phyloP scores from a whole-genome alignment of 331 rosid genomes.

The Ulmus americana region DNA sequence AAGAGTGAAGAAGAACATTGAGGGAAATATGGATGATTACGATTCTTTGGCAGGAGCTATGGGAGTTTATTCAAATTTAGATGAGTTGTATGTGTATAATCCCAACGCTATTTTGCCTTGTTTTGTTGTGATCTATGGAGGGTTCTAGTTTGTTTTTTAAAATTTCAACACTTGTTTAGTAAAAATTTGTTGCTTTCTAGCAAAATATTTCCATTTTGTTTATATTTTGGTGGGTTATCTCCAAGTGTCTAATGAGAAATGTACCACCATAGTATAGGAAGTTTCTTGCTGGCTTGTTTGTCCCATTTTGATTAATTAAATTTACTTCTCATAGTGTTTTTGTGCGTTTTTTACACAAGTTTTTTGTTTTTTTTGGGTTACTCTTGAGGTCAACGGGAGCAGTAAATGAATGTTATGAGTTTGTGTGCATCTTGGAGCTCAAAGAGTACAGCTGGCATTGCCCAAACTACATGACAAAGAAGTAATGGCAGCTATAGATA shows the following conservation, averaged over 20 bases:
- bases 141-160: constrained; percentile 30
- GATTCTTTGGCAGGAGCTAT: constrained; percentile 69
- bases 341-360: not conserved
- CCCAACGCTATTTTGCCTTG: constrained; percentile 91
- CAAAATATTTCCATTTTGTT: not conserved
- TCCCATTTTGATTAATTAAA: not conserved
- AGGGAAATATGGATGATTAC: constrained; percentile 60
- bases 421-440: constrained; percentile 4
- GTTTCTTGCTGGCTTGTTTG: constrained; percentile 1
- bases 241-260: not conserved
- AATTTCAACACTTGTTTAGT: not conserved
- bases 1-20: constrained; percentile 78
- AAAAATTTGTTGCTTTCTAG: not conserved
- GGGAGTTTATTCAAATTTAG: constrained; percentile 84
- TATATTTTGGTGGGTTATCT: not conserved
- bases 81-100: constrained; percentile 73
- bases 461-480: constrained; percentile 15
- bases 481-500: not conserved
- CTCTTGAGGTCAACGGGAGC: constrained; percentile 23
- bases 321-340: not conserved
- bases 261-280: not conserved
- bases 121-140: constrained; percentile 88
- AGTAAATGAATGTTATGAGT: constrained; percentile 6
- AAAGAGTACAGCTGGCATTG: constrained; percentile 7
- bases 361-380: not conserved